A percentile compares a stretch with the other conserved stretches of the same genome.
phyloP scores from a whole-genome alignment of 129 eudicot genomes.

The Tagetes erecta region DNA sequence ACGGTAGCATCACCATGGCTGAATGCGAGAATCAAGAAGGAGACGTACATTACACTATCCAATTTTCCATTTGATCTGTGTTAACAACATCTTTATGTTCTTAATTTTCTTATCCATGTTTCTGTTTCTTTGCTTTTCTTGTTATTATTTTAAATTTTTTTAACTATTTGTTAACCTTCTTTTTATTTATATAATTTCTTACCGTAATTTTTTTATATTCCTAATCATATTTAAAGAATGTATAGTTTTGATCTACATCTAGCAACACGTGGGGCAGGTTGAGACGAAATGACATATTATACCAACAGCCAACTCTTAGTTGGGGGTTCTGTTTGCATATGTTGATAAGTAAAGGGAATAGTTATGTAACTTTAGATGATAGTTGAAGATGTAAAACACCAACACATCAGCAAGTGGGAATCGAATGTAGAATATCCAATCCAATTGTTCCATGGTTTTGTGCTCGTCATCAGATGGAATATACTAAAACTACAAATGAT shows the following conservation, averaged over 20 bases:
- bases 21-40: no score
- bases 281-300: neutral
- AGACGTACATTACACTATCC: no score
- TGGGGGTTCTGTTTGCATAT: neutral
- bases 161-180: no score
- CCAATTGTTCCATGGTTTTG: slow-evolving; percentile 25
- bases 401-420: slow-evolving; percentile 27
- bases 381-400: neutral
- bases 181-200: no score
- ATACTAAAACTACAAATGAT: slow-evolving; percentile 30
- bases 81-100: no score
- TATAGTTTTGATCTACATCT: neutral
- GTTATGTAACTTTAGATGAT: slow-evolving; percentile 7
- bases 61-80: no score
- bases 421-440: slow-evolving; percentile 38
- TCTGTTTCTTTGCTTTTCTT: no score
- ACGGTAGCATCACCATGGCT: no score
- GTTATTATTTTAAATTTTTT: no score
- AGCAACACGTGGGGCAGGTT: neutral
- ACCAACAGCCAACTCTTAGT: neutral
- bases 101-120: no score
- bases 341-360: slow-evolving; percentile 16
- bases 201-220: no score
- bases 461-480: slow-evolving; percentile 28
- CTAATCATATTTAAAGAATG: no score